Percentiles rank a stretch among this genome's conserved stretches.
phyloP scores from a whole-genome alignment of 2,329 filamentous ascomycete genomes.

The Pseudopyricularia cyperi region DNA sequence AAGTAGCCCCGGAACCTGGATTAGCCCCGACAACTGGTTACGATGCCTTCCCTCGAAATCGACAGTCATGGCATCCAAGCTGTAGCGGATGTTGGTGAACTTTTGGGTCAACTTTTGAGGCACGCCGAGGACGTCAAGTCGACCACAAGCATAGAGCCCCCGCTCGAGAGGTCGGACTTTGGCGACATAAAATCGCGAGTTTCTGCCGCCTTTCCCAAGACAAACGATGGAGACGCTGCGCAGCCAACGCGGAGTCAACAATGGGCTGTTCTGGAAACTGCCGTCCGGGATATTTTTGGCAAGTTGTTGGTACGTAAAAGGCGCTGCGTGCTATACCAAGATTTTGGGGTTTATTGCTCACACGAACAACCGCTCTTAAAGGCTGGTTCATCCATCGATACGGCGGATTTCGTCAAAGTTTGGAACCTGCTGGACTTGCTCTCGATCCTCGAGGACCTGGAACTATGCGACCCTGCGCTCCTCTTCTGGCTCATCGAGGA shows the following conservation, averaged over 20 bases:
- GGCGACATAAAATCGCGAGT: constrained; percentile 29
- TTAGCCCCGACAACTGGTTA: constrained; percentile 5
- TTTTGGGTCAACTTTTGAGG: constrained; percentile 44
- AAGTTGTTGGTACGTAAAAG: constrained; percentile 52
- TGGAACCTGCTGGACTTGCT: constrained; percentile 93
- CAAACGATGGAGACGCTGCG: constrained; percentile 10
- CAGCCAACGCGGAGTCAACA: constrained; percentile 30
- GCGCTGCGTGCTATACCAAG: background rate
- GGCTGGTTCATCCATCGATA: constrained; percentile 64
- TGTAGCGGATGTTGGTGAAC: constrained; percentile 36
- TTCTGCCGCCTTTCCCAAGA: constrained; percentile 25
- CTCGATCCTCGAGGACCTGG: constrained; percentile 74
- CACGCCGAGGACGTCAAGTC: constrained; percentile 48
- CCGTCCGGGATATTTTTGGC: constrained; percentile 70
- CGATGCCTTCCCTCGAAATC: constrained; percentile 36
- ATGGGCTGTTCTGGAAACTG: constrained; percentile 68
- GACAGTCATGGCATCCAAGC: constrained; percentile 35
- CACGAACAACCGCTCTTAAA: background rate
- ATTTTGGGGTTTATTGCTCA: background rate
- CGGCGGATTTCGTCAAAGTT: constrained; percentile 65
- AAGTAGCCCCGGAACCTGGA: background rate
- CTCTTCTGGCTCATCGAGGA: constrained; percentile 90
- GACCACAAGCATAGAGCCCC: constrained; percentile 53
- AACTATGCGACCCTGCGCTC: constrained; percentile 64
- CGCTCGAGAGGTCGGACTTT: constrained; percentile 58